phyloP scores from a whole-genome alignment of 176 grass and related monocot species.

The Avena eriantha region DNA sequence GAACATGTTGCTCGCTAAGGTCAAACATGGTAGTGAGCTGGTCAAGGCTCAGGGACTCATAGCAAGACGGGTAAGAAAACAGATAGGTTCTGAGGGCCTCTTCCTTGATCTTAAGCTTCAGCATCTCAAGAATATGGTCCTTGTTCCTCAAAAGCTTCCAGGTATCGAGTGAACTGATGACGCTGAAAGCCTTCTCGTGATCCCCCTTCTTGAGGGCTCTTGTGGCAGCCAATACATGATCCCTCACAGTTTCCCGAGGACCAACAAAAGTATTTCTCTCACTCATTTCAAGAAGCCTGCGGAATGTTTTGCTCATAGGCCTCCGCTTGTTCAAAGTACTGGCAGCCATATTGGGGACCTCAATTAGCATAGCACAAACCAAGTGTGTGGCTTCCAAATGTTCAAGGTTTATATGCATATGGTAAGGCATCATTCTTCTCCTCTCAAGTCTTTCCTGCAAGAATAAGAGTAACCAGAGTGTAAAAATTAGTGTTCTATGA shows the following conservation, averaged over 20 bases:
- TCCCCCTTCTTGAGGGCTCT: slow-evolving; percentile 77
- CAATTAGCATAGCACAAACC: slow-evolving; percentile 95
- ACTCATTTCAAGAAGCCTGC: slow-evolving; percentile 89
- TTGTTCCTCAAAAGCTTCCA: slow-evolving; percentile 94
- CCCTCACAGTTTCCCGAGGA: slow-evolving; percentile 84
- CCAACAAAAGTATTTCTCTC: slow-evolving; percentile 92
- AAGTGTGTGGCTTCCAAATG: slow-evolving; percentile 89
- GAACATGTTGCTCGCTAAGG: slow-evolving; percentile 61
- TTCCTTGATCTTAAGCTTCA: slow-evolving; percentile 92
- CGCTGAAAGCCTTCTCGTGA: slow-evolving; percentile 65
- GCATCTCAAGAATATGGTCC: slow-evolving; percentile 77
- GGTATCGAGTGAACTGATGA: slow-evolving; percentile 67
- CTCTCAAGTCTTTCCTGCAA: slow-evolving; percentile 86
- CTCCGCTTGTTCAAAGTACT: slow-evolving; percentile 67
- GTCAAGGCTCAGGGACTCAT: slow-evolving; percentile 74
- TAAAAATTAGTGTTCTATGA: slow-evolving; percentile 29
- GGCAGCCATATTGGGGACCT: slow-evolving; percentile 88
- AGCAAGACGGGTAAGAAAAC: slow-evolving; percentile 71
- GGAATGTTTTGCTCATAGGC: slow-evolving; percentile 84
- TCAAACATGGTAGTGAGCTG: slow-evolving; percentile 93
- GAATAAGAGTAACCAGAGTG: slow-evolving; percentile 6
- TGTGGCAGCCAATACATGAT: slow-evolving; percentile 89
- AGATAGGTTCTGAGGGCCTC: slow-evolving; percentile 85
- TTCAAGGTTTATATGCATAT: slow-evolving; percentile 99
- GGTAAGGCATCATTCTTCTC: slow-evolving; percentile 95